Evolutionary conservation across 805 yeast genomes (phyloP).

Genomic region (Jamesozyma rosinii): DNA sequence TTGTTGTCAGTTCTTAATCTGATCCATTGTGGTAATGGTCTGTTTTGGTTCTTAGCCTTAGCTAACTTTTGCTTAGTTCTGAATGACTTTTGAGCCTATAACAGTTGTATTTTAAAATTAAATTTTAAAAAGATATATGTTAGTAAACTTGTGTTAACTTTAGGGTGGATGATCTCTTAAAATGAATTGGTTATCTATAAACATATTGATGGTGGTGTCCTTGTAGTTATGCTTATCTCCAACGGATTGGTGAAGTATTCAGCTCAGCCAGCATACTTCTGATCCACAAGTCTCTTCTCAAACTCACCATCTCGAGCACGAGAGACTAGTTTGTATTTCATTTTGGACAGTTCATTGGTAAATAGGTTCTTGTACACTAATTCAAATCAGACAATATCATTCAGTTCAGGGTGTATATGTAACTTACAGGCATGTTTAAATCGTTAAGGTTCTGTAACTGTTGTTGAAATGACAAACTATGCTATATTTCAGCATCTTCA

Average conservation of each 20-base stretch:
- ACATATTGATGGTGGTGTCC: too few relatives aligned
- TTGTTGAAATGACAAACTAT: neutral
- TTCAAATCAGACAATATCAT: too few relatives aligned
- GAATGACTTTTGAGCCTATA: slow-evolving; percentile 86
- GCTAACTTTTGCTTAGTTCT: slow-evolving; percentile 97
- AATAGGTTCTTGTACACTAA: too few relatives aligned
- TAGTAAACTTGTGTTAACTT: neutral
- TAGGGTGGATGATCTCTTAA: too few relatives aligned
- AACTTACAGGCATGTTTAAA: slow-evolving; percentile 3
- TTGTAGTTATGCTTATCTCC: too few relatives aligned
- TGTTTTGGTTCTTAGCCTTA: slow-evolving; percentile 97
- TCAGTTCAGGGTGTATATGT: neutral
- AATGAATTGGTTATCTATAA: neutral
- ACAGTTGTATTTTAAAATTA: neutral
- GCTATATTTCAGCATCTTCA: too few relatives aligned
- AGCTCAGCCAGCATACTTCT: too few relatives aligned
- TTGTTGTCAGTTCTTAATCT: slow-evolving; percentile 96
- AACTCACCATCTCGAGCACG: too few relatives aligned
- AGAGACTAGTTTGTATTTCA: too few relatives aligned
- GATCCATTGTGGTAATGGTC: slow-evolving; percentile 99
- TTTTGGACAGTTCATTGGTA: too few relatives aligned
- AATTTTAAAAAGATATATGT: neutral
- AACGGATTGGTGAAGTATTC: too few relatives aligned
- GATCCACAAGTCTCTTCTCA: too few relatives aligned
- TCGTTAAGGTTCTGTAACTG: neutral